Percentiles rank a stretch among this genome's conserved stretches.
These are phyloP conservation scores for Fusarium tupiense DNA, from an alignment of 2,329 filamentous ascomycete species.

Conservation along the genomic window DNA sequence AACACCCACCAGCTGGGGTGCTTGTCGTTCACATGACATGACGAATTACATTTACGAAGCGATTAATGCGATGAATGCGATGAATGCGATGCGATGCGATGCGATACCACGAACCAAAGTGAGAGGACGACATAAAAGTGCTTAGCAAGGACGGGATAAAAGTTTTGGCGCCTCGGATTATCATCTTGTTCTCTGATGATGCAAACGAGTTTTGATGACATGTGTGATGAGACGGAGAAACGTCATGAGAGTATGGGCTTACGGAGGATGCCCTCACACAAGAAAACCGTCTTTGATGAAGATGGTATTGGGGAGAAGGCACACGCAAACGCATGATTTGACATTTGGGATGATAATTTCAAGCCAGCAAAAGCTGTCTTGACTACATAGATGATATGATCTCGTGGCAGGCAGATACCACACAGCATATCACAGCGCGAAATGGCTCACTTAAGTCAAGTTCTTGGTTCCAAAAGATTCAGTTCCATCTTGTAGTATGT, in stretches of 20 bases:
- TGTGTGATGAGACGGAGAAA: neutral
- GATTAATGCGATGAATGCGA: constrained; percentile 23
- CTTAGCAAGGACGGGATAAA: constrained; percentile 1
- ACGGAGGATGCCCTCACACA: neutral
- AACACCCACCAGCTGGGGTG: neutral
- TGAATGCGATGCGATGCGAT: neutral
- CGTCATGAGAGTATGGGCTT: neutral
- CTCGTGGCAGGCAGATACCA: constrained; percentile 6
- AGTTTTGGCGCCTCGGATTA: constrained; percentile 1
- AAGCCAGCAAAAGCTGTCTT: constrained; percentile 3
- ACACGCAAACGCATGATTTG: neutral
- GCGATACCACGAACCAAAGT: constrained; percentile 22
- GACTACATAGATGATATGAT: constrained; percentile 16
- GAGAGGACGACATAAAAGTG: neutral
- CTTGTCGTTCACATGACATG: constrained; percentile 19
- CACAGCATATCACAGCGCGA: neutral
- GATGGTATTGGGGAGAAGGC: neutral
- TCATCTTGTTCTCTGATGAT: constrained; percentile 9
- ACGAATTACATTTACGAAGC: constrained; percentile 40
- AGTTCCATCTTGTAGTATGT: constrained; percentile 41
- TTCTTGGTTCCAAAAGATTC: constrained; percentile 40
- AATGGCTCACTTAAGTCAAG: neutral
- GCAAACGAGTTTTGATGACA: neutral
- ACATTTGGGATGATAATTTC: constrained; percentile 2
- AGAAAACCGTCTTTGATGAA: neutral